Conservation (phyloP, 1,139 yeast genomes). For the Suhomyces kunorum region DNA sequence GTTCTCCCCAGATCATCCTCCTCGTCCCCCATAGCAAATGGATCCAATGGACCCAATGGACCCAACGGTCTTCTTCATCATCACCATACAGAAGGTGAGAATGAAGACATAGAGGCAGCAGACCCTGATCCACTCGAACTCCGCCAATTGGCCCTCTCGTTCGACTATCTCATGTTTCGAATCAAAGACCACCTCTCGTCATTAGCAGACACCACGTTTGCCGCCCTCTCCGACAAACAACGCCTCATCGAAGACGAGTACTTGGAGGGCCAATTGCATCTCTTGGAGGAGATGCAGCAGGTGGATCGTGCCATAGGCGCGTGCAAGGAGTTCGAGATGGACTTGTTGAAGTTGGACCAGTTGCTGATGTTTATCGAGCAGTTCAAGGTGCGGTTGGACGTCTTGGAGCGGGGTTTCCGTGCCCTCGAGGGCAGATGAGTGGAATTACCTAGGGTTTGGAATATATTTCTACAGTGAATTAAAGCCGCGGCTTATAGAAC, state of each 20-base stretch:
- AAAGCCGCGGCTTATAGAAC: no score
- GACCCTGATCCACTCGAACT: conserved; percentile 63
- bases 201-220: conserved; percentile 39
- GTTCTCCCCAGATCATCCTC: no score
- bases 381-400: conserved; percentile 33
- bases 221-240: conserved; percentile 32
- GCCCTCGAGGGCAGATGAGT: neutral
- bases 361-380: conserved; percentile 50
- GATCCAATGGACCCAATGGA: no score
- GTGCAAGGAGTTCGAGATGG: conserved; percentile 60
- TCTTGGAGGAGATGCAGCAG: conserved; percentile 44
- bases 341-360: conserved; percentile 70
- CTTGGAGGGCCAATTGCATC: conserved; percentile 35
- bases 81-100: no score
- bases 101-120: neutral
- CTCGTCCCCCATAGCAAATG: no score
- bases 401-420: conserved; percentile 28
- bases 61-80: no score
- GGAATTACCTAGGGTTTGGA: no score
- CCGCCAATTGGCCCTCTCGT: conserved; percentile 56
- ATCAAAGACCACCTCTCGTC: conserved; percentile 54
- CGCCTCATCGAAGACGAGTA: conserved; percentile 34
- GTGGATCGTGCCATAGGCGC: conserved; percentile 45
- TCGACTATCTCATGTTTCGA: conserved; percentile 62
- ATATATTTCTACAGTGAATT: no score